Conservation (phyloP, 2,329 filamentous ascomycete genomes). For the Microcyclospora tardicrescens region DNA sequence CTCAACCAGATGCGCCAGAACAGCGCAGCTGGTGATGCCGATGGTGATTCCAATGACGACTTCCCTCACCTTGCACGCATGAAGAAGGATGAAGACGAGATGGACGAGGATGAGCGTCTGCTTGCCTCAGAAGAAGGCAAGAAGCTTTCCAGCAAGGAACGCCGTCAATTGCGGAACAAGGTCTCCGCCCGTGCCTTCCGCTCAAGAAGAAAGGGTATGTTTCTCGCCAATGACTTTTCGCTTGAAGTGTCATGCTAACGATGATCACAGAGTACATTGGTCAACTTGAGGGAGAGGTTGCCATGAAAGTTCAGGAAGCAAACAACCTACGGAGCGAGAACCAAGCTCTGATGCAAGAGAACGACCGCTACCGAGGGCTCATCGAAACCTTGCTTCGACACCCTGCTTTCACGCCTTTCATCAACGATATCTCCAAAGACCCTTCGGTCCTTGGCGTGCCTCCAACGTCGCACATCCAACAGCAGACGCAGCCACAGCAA, state of each 20-base stretch:
- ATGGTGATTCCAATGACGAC: constrained; percentile 29
- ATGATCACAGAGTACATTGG: constrained; percentile 73
- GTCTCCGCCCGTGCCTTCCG: constrained; percentile 96
- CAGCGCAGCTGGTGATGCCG: constrained; percentile 39
- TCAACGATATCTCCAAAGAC: constrained; percentile 30
- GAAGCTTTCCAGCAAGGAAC: constrained; percentile 96
- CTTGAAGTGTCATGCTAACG: constrained; percentile 34
- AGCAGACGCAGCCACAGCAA: constrained; percentile 16
- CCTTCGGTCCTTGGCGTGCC: constrained; percentile 21
- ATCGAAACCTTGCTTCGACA: constrained; percentile 54
- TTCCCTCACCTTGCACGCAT: constrained; percentile 57
- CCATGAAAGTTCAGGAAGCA: constrained; percentile 69
- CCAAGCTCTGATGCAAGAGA: constrained; percentile 59
- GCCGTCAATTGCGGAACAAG: constrained; percentile 95
- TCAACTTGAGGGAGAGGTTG: constrained; percentile 83
- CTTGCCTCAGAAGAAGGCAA: constrained; percentile 96
- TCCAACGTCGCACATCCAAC: constrained; percentile 1
- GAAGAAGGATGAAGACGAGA: constrained; percentile 94
- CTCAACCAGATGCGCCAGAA: constrained; percentile 80
- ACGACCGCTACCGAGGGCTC: constrained; percentile 46
- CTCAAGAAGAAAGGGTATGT: constrained; percentile 89
- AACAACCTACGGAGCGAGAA: constrained; percentile 72
- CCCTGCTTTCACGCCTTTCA: constrained; percentile 35
- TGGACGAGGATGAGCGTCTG: constrained; percentile 93
- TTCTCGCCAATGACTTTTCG: background rate